Conservation (phyloP, 495 filamentous ascomycete species). For the Daldinia childiae region DNA sequence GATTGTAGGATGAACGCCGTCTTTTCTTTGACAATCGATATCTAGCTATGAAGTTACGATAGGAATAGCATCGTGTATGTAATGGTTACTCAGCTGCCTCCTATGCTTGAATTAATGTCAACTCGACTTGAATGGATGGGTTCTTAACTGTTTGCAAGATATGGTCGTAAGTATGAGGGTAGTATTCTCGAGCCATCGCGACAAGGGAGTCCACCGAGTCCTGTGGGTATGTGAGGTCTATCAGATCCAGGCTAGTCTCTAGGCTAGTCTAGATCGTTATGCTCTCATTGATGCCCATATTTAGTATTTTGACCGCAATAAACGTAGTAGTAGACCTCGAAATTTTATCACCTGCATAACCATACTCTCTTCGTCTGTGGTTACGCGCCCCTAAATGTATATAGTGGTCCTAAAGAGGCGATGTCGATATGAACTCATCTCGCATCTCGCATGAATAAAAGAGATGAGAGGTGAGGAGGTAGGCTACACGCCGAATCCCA, state of each 20-base stretch:
- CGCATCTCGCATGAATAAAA: neutral
- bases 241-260: neutral
- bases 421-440: neutral
- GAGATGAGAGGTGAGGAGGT: neutral
- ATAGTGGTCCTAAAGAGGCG: neutral
- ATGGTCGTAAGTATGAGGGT: neutral
- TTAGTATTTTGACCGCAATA: neutral
- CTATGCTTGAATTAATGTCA: neutral
- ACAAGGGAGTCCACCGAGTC: neutral
- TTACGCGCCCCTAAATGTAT: neutral
- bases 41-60: neutral
- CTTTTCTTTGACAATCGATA: neutral
- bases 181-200: neutral
- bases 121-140: neutral
- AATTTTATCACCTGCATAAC: neutral
- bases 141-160: neutral
- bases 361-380: neutral
- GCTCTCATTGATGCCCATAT: neutral
- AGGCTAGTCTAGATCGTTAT: conserved; percentile 2
- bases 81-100: neutral
- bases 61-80: neutral
- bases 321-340: neutral
- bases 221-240: neutral
- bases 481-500: too few relatives aligned
- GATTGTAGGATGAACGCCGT: neutral